These are phyloP conservation scores for Selenicereus undatus DNA, from an alignment of 148 eudicot genomes.

Conservation along the genomic window DNA sequence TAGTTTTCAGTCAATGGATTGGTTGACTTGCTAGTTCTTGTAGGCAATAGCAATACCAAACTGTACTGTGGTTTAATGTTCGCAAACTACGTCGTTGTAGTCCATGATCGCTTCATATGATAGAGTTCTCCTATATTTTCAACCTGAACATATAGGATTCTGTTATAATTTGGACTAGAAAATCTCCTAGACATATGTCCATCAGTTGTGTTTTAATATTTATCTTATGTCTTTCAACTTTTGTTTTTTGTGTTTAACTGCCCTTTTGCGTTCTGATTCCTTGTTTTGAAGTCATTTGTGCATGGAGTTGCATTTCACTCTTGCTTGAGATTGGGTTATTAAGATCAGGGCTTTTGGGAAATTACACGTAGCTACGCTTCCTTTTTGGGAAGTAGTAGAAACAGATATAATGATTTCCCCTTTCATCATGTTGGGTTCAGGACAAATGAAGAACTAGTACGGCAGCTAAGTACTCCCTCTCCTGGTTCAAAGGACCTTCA, in stretches of 20 bases:
- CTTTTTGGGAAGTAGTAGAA: too few relatives aligned
- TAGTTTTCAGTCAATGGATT: too few relatives aligned
- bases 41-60: neutral
- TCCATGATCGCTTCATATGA: neutral
- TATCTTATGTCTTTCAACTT: neutral
- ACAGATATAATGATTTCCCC: neutral
- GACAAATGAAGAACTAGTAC: slow-evolving; percentile 49
- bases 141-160: neutral
- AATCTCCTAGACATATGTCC: too few relatives aligned
- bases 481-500: slow-evolving; percentile 55
- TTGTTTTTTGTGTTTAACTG: neutral
- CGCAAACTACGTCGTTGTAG: neutral
- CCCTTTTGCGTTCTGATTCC: neutral
- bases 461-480: slow-evolving; percentile 44
- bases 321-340: neutral
- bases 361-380: neutral
- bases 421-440: slow-evolving; percentile 30
- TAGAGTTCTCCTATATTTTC: neutral
- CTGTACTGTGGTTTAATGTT: neutral
- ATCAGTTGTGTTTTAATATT: too few relatives aligned
- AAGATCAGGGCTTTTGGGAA: neutral
- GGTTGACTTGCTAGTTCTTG: neutral
- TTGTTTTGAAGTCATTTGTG: neutral
- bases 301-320: neutral
- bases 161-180: too few relatives aligned